Base-by-base conservation (phyloP, 352 stramenopile genomes). In the Achlya hypogyna region DNA sequence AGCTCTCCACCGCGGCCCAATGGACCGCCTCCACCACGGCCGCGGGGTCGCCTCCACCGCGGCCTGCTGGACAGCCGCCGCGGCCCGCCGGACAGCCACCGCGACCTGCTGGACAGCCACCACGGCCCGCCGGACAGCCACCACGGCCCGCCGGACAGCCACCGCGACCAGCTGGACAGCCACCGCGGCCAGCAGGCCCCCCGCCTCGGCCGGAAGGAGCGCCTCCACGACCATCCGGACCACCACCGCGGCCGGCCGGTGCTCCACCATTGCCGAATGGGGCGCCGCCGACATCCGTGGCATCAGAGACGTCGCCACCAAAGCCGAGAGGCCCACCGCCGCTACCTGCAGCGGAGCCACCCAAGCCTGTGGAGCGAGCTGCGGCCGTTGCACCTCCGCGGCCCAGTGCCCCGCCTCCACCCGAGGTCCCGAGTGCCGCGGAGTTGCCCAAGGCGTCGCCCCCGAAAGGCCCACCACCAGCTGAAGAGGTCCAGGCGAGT, bases 1-100 rank as follows among this genome's bases (percentile, higher is more conserved):
- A 38, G 28, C 16, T 10, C 43, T 14, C 75, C 74, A 23, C 71
- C 68, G 32, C 66, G 73, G 40, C 74, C 75, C 14, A 58, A 52
- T 42, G 70, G 28, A 28, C 42, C 73, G 14, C 70, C 74, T 32
- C 16, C 69, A 52, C 28, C 47, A 53, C 62, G 45, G 18, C 62
- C 62, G n/a, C n/a, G 47, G 45, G 23, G 28, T 59, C 62, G 18
- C 62, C 60, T 20, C 72, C 72, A 18, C 70, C 62, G n/a, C 27
- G 56, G 12, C 68, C 73, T 42, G 40, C n/a, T 42, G 59, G 47
- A 27, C 59, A 58, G 34, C 70, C 75, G 31, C 64, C 65, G 16
- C 20, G 58, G 52, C 28, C 62, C 20, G 59, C 18, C 28, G 52
- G 40, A 31, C 51, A 34, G 16, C 35, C 70, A n/a, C n/a, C 66